phyloP scores from a whole-genome alignment of 257 asterid genomes.

The Vinca minor region DNA sequence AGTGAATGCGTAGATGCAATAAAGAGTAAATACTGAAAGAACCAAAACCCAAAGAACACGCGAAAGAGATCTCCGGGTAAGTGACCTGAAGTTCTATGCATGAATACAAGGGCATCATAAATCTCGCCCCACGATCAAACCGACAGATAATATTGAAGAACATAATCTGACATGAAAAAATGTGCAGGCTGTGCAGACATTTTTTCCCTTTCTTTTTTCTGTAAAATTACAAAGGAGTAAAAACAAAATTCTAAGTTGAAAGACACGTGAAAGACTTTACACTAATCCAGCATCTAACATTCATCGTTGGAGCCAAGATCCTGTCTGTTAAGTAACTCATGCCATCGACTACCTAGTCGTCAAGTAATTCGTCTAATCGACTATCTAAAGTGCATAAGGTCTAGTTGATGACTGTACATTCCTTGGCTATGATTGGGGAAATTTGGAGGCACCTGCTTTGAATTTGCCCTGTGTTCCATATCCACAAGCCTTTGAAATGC shows the following conservation, averaged over 20 bases:
- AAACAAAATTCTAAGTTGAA: background rate
- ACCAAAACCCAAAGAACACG: too few species aligned
- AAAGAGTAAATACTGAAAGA: too few species aligned
- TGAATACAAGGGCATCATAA: too few species aligned
- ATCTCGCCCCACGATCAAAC: too few species aligned
- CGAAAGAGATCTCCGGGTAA: too few species aligned
- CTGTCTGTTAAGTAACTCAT: background rate
- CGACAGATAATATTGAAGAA: too few species aligned
- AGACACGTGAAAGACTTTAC: background rate
- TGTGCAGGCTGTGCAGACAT: background rate
- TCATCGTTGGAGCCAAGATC: background rate
- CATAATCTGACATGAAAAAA: too few species aligned
- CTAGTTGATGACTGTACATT: constrained; percentile 49
- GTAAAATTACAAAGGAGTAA: background rate
- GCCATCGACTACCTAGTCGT: background rate
- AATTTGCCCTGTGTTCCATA: constrained; percentile 60
- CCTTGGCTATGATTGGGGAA: constrained; percentile 41
- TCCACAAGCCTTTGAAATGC: constrained; percentile 72
- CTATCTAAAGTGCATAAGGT: constrained; percentile 48
- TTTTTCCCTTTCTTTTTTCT: background rate
- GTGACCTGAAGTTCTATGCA: too few species aligned
- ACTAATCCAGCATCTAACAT: background rate
- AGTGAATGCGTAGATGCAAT: too few species aligned
- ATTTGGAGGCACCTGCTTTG: constrained; percentile 51
- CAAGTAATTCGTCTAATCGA: background rate